These are phyloP conservation scores for Akanthomyces lecanii DNA, from an alignment of 2,329 filamentous ascomycete species.

Conservation along the genomic window DNA sequence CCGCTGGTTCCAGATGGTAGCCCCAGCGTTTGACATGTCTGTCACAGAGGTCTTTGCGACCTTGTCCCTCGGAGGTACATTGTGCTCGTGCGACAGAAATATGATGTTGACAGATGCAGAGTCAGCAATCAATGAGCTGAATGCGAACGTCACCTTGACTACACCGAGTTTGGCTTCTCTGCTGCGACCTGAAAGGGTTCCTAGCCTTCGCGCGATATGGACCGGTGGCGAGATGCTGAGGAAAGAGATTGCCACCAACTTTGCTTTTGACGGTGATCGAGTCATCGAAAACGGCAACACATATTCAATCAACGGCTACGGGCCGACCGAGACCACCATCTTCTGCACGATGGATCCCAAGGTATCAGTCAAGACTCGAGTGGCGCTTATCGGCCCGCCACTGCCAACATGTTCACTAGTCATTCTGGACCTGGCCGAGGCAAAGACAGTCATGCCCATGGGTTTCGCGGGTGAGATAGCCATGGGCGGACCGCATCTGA, in stretches of 20 bases:
- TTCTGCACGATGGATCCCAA: conserved; percentile 4
- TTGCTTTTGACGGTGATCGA: conserved; percentile 5
- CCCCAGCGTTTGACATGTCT: conserved; percentile 5
- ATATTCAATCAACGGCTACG: conserved; percentile 4
- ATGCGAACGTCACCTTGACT: neutral
- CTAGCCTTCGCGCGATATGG: neutral
- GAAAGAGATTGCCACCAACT: conserved; percentile 1
- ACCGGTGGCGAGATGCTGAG: conserved; percentile 2
- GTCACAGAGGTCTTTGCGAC: conserved; percentile 3
- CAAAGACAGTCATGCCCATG: neutral
- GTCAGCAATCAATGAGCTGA: neutral
- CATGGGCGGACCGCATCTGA: conserved; percentile 2
- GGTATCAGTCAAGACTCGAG: neutral
- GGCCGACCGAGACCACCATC: conserved; percentile 3
- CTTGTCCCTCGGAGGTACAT: conserved; percentile 1
- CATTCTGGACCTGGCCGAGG: neutral
- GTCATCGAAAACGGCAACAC: neutral
- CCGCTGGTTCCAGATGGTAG: conserved; percentile 7
- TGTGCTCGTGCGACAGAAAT: conserved; percentile 6
- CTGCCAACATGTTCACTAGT: conserved; percentile 1
- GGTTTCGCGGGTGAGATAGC: neutral
- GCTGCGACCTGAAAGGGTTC: conserved; percentile 1
- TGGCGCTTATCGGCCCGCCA: conserved; percentile 1
- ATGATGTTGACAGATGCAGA: conserved; percentile 9
- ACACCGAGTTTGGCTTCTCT: conserved; percentile 3